A percentile compares a stretch with the other conserved stretches of the same genome.
Conservation (phyloP, 768 basidiomycete genomes). For the Phlebiopsis flavidoalba region DNA sequence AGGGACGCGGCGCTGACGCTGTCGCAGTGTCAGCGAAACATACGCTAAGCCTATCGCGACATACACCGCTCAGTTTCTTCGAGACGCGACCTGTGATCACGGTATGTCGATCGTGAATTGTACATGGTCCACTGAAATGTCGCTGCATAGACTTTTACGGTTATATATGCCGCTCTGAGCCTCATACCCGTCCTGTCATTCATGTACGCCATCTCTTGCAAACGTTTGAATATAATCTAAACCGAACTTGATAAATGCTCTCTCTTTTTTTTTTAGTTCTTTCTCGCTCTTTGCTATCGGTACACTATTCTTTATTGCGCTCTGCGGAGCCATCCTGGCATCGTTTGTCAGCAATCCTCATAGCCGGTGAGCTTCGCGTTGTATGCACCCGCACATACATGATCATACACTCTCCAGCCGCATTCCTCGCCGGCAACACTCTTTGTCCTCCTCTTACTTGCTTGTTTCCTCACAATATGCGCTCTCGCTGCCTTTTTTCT, state of each 20-base stretch:
- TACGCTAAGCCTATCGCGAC: slow-evolving; percentile 10
- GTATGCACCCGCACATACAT: neutral
- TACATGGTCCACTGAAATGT: neutral
- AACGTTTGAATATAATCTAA: slow-evolving; percentile 1
- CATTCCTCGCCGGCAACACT: slow-evolving; percentile 15
- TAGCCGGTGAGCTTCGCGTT: slow-evolving; percentile 12
- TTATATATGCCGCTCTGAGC: slow-evolving; percentile 14
- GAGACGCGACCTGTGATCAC: slow-evolving; percentile 13
- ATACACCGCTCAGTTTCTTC: slow-evolving; percentile 8
- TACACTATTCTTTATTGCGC: slow-evolving; percentile 13
- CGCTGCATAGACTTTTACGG: slow-evolving; percentile 13
- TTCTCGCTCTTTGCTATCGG: slow-evolving; percentile 20
- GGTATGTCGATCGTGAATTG: neutral
- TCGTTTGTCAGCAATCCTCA: slow-evolving; percentile 6
- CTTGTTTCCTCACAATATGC: slow-evolving; percentile 12
- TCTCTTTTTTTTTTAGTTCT: slow-evolving; percentile 4
- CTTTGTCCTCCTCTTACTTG: slow-evolving; percentile 14
- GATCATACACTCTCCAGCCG: slow-evolving; percentile 2
- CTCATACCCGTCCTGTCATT: slow-evolving; percentile 18
- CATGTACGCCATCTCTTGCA: slow-evolving; percentile 9
- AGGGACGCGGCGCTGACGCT: neutral
- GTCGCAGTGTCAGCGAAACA: slow-evolving; percentile 13
- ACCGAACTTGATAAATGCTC: neutral
- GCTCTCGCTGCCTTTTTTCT: slow-evolving; percentile 8
- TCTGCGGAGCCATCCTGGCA: slow-evolving; percentile 11